Conservation (phyloP, 805 yeast genomes). For the Wickerhamiella vanderwaltii region DNA sequence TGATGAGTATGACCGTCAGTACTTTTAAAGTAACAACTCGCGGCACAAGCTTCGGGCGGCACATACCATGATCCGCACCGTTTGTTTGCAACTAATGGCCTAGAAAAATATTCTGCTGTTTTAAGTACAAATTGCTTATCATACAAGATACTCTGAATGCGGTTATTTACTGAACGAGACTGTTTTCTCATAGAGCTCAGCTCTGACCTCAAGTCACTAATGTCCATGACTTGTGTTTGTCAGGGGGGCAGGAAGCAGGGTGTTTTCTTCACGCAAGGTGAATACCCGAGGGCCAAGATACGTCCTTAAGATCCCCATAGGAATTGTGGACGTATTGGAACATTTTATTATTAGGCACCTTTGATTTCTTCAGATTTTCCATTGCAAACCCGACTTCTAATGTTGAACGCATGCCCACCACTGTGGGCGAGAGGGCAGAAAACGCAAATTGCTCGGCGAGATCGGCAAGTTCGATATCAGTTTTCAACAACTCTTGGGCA, state of each 20-base stretch:
- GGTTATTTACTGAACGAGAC: conserved; percentile 40
- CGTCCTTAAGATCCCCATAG: conserved; percentile 3
- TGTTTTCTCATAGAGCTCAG: conserved; percentile 33
- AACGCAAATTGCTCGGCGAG: conserved; percentile 69
- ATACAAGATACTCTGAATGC: conserved; percentile 58
- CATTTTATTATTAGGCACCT: conserved; percentile 10
- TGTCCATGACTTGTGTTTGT: background rate
- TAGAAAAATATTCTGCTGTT: conserved; percentile 29
- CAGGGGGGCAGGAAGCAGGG: background rate
- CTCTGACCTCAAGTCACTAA: background rate
- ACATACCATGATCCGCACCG: conserved; percentile 85
- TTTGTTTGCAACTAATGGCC: conserved; percentile 49
- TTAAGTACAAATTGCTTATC: conserved; percentile 44
- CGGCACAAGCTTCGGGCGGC: conserved; percentile 31
- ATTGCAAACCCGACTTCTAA: conserved; percentile 55
- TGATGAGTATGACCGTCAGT: conserved; percentile 82
- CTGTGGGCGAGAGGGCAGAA: conserved; percentile 52
- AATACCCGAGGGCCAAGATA: conserved; percentile 7
- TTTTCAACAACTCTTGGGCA: conserved; percentile 34
- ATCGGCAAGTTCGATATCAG: conserved; percentile 61
- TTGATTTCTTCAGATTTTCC: conserved; percentile 40
- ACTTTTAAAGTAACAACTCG: conserved; percentile 66
- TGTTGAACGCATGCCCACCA: conserved; percentile 61
- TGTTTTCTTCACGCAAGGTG: background rate
- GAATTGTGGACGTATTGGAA: background rate